These are phyloP conservation scores for Pyracantha coccinea DNA, from an alignment of 331 rosid genomes.

Conservation along the genomic window DNA sequence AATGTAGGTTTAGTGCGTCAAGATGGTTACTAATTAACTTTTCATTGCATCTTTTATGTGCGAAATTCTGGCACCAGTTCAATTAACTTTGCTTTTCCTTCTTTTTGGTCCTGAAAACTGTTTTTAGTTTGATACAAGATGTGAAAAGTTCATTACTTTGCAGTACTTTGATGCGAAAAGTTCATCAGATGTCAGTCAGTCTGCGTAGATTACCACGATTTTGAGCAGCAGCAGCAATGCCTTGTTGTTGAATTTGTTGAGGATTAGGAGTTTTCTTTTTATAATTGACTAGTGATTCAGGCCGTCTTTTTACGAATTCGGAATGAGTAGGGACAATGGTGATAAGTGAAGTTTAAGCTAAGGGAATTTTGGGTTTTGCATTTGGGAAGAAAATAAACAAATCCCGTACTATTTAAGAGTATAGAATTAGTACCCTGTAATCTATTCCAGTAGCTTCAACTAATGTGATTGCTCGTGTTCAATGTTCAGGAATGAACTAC, in stretches of 20 bases:
- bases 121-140: background rate
- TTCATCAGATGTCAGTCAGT: background rate
- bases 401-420: background rate
- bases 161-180: background rate
- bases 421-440: background rate
- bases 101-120: background rate
- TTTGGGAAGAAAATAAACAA: background rate
- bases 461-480: constrained; percentile 7
- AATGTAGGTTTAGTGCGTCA: background rate
- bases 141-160: background rate
- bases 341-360: background rate
- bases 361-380: background rate
- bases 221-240: background rate
- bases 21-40: background rate
- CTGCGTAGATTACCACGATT: background rate
- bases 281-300: background rate
- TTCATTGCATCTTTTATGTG: background rate
- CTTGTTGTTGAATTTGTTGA: background rate
- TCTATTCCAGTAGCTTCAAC: constrained; percentile 10
- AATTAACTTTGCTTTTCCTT: background rate
- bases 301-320: background rate
- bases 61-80: background rate
- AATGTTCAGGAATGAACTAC: constrained; percentile 86
- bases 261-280: background rate
- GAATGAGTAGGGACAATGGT: background rate